Evolutionary conservation across 2,329 filamentous ascomycete genomes (phyloP).

Genomic region (Talaromyces sp.): DNA sequence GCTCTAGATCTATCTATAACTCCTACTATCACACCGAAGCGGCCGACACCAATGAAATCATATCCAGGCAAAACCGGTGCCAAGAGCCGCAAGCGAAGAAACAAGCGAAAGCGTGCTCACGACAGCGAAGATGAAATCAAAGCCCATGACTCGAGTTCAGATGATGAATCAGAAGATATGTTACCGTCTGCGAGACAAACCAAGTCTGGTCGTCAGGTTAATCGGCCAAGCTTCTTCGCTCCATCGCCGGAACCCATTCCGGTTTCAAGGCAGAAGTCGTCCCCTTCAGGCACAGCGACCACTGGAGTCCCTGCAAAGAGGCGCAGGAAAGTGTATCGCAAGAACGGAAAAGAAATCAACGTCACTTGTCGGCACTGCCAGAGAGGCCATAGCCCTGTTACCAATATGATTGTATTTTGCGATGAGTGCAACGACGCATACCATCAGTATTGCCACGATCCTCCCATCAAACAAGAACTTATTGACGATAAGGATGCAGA

Average conservation of each 20-base stretch:
- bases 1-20: background rate
- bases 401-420: conserved; percentile 80
- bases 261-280: conserved; percentile 17
- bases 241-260: conserved; percentile 38
- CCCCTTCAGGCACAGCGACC: conserved; percentile 12
- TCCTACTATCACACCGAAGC: background rate
- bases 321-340: conserved; percentile 50
- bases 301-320: conserved; percentile 42
- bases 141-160: conserved; percentile 33
- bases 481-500: conserved; percentile 61
- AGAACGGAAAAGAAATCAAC: conserved; percentile 34
- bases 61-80: background rate
- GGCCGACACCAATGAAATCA: background rate
- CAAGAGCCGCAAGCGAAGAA: conserved; percentile 16
- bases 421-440: conserved; percentile 74
- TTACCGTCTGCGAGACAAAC: conserved; percentile 58
- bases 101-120: conserved; percentile 22
- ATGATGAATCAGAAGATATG: conserved; percentile 39
- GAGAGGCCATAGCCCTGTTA: conserved; percentile 64
- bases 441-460: conserved; percentile 77
- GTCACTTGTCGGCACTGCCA: conserved; percentile 66
- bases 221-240: conserved; percentile 58
- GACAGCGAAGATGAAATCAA: conserved; percentile 30
- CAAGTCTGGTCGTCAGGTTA: conserved; percentile 69
- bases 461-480: conserved; percentile 64